phyloP scores from a whole-genome alignment of 306 rosid species.

The Cotoneaster glaucophyllus region DNA sequence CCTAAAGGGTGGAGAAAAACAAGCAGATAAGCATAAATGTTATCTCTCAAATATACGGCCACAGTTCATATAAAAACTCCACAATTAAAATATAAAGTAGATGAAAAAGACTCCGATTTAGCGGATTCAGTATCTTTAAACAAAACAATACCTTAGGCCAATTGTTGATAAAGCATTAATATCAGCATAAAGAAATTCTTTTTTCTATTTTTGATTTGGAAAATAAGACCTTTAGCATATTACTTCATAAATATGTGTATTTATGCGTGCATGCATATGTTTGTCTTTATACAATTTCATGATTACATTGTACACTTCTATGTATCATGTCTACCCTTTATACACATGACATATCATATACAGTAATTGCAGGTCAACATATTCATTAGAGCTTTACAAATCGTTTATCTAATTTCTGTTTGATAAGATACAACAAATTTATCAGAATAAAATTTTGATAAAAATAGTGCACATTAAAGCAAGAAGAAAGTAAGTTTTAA shows the following conservation, averaged over 20 bases:
- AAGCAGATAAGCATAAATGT: conserved; percentile 7
- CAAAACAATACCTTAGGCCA: background rate
- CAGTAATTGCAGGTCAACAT: background rate
- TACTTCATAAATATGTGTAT: background rate
- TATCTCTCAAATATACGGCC: background rate
- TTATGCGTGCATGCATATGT: background rate
- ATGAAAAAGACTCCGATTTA: background rate
- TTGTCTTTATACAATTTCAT: background rate
- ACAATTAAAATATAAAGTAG: background rate
- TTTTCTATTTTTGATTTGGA: background rate
- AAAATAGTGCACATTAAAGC: background rate
- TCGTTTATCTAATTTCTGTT: background rate
- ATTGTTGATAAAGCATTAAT: background rate
- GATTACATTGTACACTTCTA: background rate
- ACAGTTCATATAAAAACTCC: conserved; percentile 6
- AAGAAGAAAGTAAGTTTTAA: background rate
- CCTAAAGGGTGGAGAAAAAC: background rate
- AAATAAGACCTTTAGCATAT: background rate
- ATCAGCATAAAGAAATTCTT: background rate
- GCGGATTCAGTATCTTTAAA: background rate
- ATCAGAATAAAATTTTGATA: background rate
- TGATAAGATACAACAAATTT: background rate
- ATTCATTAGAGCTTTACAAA: background rate
- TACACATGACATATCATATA: background rate
- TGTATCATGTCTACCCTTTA: background rate